phyloP scores from a whole-genome alignment of 352 stramenopile genomes.

The Globisporangium canariense region DNA sequence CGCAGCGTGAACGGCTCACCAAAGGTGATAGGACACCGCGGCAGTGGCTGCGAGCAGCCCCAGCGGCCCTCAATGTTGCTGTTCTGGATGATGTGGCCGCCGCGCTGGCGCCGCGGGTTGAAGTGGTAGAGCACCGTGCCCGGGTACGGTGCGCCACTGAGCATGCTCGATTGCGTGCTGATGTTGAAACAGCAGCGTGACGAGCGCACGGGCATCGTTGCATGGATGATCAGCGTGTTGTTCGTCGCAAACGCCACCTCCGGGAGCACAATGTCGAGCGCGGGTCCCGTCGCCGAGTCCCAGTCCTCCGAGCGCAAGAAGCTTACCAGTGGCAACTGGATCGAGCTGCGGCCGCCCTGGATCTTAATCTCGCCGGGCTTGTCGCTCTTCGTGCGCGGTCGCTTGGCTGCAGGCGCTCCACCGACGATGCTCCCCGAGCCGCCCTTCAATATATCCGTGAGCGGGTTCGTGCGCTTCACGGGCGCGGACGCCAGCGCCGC shows the following conservation, averaged over 20 bases:
- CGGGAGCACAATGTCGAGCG: constrained; percentile 63
- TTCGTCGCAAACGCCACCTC: constrained; percentile 80
- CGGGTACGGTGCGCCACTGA: constrained; percentile 64
- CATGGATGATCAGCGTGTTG: constrained; percentile 83
- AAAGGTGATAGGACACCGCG: constrained; percentile 65
- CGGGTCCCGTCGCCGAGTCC: constrained; percentile 57
- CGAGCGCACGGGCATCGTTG: constrained; percentile 57
- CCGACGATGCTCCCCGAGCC: constrained; percentile 66
- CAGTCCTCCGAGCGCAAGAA: constrained; percentile 77
- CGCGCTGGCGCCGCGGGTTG: constrained; percentile 61
- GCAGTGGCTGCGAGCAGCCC: constrained; percentile 64
- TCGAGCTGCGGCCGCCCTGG: constrained; percentile 66
- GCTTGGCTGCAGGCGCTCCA: constrained; percentile 56
- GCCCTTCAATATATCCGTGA: constrained; percentile 75
- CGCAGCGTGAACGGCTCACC: constrained; percentile 76
- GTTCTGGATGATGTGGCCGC: constrained; percentile 74
- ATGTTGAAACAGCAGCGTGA: constrained; percentile 78
- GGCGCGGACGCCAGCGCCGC: constrained; percentile 8
- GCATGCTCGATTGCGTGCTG: constrained; percentile 65
- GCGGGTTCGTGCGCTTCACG: constrained; percentile 70
- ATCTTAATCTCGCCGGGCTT: constrained; percentile 78
- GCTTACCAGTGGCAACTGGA: constrained; percentile 70
- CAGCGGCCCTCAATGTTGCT: constrained; percentile 80
- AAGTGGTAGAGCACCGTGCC: constrained; percentile 83
- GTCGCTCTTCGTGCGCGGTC: constrained; percentile 60